Base-by-base conservation (phyloP, 495 filamentous ascomycete genomes). In the Venustampulla echinocandica region DNA sequence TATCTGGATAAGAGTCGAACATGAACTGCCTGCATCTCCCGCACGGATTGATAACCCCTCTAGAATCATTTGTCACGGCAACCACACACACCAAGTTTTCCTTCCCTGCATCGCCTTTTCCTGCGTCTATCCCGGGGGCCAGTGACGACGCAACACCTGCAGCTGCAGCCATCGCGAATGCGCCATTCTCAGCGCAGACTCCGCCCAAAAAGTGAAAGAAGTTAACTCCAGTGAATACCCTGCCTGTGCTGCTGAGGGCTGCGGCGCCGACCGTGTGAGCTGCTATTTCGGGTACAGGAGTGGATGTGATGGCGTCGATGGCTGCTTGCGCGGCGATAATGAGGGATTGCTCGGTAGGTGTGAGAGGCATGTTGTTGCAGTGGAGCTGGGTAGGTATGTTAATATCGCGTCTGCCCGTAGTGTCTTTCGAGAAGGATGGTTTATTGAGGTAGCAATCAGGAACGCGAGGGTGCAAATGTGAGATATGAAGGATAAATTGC, bases 141-240 rank as follows among this genome's bases (percentile, higher is more conserved):
- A 27, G 2, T 10, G 33, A 15, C 2, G 50, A 53, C 10, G 44
- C 37, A 1, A 47, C 30, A 0, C 55, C 61, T 20, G 59, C 53
- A 3, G 48, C 53, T 2, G 57, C 57, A 10, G 61, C 61, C 9
- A 54, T 50, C 17, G 54, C 59, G 17, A 64, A 53, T 10, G 60
- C 57, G 10, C 61, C 51, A 13, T 60, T 58, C 27, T 62, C 61
- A 9, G 59, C 61, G 48, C 61, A 63, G 33, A 59, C 59, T 2
- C 57, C 59, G 10, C 61, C 61, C 1, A 55, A 56, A 36, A 64
- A 64, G 34, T 62, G 59, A 20, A 57, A 62, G 10, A 62, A 47
- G 34, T 62, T 61, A 45, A 64, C 48, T 10, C 57, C 61, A 0
- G 61, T 55, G 52, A 56, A 62, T 28, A 59, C 20, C 9, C 50